These are phyloP conservation scores for Capillidium heterosporum DNA, from an alignment of 371 early-diverging fungal genomes.

Conservation along the genomic window DNA sequence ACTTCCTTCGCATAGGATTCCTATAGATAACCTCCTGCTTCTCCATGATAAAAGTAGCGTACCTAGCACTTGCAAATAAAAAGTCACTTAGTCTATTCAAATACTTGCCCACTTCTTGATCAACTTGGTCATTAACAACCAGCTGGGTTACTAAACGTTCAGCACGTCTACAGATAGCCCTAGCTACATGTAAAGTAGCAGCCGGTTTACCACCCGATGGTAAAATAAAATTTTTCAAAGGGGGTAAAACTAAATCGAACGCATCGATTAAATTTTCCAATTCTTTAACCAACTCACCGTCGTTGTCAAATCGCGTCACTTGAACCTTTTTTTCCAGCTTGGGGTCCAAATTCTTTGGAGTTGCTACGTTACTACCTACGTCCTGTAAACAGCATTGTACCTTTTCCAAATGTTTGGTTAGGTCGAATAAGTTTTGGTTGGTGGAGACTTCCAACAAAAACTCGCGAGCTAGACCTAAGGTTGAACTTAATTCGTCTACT, in stretches of 20 bases:
- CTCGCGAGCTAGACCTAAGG: constrained; percentile 22
- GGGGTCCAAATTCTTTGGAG: constrained; percentile 45
- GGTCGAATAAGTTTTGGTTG: neutral
- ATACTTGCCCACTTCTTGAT: constrained; percentile 40
- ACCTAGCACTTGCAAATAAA: constrained; percentile 72
- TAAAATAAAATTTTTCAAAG: constrained; percentile 66
- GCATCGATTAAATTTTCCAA: constrained; percentile 82
- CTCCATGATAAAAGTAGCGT: constrained; percentile 44
- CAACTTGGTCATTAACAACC: constrained; percentile 34
- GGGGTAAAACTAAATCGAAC: constrained; percentile 47
- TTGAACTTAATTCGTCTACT: constrained; percentile 51
- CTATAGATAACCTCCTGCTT: constrained; percentile 48
- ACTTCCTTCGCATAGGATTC: neutral
- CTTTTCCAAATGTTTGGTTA: constrained; percentile 15
- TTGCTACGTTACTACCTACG: constrained; percentile 77
- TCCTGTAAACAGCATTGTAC: constrained; percentile 83
- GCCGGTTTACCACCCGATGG: constrained; percentile 57
- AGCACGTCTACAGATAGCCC: constrained; percentile 67
- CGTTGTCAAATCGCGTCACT: constrained; percentile 56
- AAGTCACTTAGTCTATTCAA: constrained; percentile 76
- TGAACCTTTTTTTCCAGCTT: constrained; percentile 26
- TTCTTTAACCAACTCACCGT: constrained; percentile 28
- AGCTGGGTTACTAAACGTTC: constrained; percentile 68
- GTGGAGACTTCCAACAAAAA: constrained; percentile 14
- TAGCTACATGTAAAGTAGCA: constrained; percentile 35